These are phyloP conservation scores for Trametes maxima DNA, from an alignment of 768 basidiomycete species.

Conservation along the genomic window DNA sequence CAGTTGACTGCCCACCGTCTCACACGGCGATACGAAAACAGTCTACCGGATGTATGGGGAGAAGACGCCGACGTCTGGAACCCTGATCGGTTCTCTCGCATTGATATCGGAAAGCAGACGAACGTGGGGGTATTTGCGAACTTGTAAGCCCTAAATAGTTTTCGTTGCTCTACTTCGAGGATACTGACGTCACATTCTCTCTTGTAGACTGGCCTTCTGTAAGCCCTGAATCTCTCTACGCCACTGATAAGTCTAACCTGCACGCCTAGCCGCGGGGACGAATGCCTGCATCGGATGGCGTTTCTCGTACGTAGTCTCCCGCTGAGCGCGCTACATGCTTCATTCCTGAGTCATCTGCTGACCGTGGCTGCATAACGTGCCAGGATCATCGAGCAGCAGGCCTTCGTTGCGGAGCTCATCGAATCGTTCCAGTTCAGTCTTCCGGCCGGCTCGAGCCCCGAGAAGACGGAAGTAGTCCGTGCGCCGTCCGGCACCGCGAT, in stretches of 20 bases:
- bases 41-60: conserved; percentile 20
- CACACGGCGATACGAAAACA: neutral
- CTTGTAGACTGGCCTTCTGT: too few species aligned
- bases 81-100: conserved; percentile 9
- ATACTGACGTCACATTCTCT: neutral
- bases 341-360: too few species aligned
- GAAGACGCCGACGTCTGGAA: conserved; percentile 22
- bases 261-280: conserved; percentile 9
- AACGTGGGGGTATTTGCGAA: conserved; percentile 22
- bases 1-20: neutral
- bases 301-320: conserved; percentile 14
- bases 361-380: neutral
- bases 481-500: conserved; percentile 32
- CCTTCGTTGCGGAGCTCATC: conserved; percentile 34
- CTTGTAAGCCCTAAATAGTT: conserved; percentile 5
- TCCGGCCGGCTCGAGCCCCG: conserved; percentile 18
- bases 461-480: conserved; percentile 31
- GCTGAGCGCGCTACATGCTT: neutral
- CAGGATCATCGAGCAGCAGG: conserved; percentile 36
- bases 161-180: neutral
- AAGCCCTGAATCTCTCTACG: too few species aligned
- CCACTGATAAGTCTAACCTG: too few species aligned
- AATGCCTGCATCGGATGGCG: conserved; percentile 24
- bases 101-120: conserved; percentile 12
- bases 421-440: conserved; percentile 37